Evolutionary conservation across 148 eudicot species (phyloP), one percentile per base, ranked within the genome.

Genomic region (Mesembryanthemum crystallinum): DNA sequence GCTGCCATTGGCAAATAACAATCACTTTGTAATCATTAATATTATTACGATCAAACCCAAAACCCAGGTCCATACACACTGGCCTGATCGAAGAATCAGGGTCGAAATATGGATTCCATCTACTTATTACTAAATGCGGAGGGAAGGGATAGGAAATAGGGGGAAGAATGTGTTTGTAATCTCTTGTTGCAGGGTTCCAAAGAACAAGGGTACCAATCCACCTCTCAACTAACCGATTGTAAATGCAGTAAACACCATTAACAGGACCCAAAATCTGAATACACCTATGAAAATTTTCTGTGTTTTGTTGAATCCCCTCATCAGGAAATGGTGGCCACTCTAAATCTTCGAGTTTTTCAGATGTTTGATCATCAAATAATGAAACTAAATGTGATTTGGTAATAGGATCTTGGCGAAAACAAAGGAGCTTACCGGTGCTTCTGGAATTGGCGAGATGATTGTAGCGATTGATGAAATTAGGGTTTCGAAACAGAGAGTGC

Each of bases 241-340:
- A 71, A 28, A 71, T 54, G 18, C 74, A 71, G 14, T 71, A 71
- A 3, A 71, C 23, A 7, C 74, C 62, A 55, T 71, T 54, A 3
- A 71, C 74, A 54, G 62, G 74, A 14, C 64, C 74, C 11, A 71
- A 3, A 5, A 73, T 27, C 18, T 60, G n/a, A 24, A 73, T 61
- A 28, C 20, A 24, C 49, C 67, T 73, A 60, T 39, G 21, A 8
- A 59, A 33, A 32, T 72, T n/a, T n/a, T n/a, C n/a, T n/a, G n/a
- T n/a, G n/a, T n/a, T n/a, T n/a, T n/a, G n/a, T 25, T 61, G 18
- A 25, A 28, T 12, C 11, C 76, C 59, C 24, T 74, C 47, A 14
- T 74, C 60, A 8, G 47, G 42, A 49, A 74, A 62, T 28, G 77
- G 69, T 18, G 77, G 77, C 25, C 57, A 30, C 1, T 73, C 66